Conservation (phyloP, 495 filamentous ascomycete species). For the Halenospora varia region DNA sequence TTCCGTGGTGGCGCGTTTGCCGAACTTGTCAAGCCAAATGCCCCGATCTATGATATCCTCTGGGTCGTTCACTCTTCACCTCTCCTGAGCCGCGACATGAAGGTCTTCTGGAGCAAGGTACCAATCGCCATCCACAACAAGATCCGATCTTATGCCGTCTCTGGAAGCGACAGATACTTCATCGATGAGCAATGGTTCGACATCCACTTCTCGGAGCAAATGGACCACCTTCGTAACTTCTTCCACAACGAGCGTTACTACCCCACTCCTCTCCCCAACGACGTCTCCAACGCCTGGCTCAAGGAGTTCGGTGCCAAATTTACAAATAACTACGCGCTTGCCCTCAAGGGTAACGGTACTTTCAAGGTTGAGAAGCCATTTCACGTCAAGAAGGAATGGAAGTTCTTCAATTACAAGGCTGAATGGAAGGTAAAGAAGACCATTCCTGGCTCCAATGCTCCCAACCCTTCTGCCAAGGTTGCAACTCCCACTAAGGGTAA, state of each 20-base stretch:
- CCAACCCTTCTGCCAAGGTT: no score
- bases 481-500: background rate
- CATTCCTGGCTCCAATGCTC: no score
- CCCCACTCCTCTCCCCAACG: background rate
- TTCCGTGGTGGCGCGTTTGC: constrained; percentile 1
- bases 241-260: background rate
- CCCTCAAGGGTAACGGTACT: background rate
- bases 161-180: background rate
- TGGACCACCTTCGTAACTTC: background rate
- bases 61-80: background rate
- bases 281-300: background rate
- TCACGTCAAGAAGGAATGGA: no score
- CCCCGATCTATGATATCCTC: background rate
- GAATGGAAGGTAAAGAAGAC: no score
- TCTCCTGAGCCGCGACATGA: background rate
- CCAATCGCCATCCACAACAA: background rate
- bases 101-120: background rate
- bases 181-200: background rate
- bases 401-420: no score
- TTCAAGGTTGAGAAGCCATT: background rate
- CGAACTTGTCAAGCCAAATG: background rate
- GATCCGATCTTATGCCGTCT: background rate
- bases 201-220: background rate
- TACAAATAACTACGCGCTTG: background rate
- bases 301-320: background rate